Percentiles rank a stretch among this genome's conserved stretches.
Conservation (phyloP, 1,284 basidiomycete species). For the Puccinia triticina region DNA sequence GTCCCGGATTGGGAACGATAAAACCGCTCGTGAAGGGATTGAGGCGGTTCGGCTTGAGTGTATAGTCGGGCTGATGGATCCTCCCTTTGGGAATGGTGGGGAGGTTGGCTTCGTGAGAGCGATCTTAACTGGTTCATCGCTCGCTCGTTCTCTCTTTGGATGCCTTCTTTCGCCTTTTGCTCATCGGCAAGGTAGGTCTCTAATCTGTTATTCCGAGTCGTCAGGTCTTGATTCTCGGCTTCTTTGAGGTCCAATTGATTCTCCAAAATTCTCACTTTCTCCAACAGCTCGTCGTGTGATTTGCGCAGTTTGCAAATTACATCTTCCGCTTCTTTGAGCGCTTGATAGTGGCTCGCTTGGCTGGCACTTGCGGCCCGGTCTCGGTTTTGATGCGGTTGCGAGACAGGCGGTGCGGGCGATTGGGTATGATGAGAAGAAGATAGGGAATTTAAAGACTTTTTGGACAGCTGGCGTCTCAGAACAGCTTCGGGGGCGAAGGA, state of each 20-base stretch:
- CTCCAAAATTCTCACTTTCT: constrained; percentile 29
- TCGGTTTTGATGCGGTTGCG: neutral
- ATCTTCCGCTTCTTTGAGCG: constrained; percentile 45
- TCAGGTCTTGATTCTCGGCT: constrained; percentile 26
- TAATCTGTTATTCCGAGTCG: constrained; percentile 22
- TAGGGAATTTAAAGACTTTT: constrained; percentile 22
- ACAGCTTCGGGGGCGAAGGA: neutral
- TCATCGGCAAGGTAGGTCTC: constrained; percentile 32
- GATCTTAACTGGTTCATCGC: neutral
- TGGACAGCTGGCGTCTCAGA: constrained; percentile 5
- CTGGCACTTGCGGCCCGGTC: neutral
- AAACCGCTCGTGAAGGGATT: neutral
- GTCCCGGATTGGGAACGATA: neutral
- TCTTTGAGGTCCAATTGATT: constrained; percentile 30
- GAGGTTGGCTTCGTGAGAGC: constrained; percentile 9
- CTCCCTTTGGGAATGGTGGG: neutral
- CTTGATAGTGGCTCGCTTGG: constrained; percentile 32
- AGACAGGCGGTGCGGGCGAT: neutral
- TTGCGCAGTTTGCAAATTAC: constrained; percentile 34
- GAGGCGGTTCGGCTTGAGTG: neutral
- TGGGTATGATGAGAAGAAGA: neutral
- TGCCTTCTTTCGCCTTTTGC: constrained; percentile 26
- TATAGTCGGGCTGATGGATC: neutral
- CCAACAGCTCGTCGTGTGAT: constrained; percentile 36
- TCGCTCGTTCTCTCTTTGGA: constrained; percentile 21